Evolutionary conservation across 2,329 filamentous ascomycete genomes (phyloP), one percentile per base, ranked within the genome.

Genomic region (Diaporthe destruens): DNA sequence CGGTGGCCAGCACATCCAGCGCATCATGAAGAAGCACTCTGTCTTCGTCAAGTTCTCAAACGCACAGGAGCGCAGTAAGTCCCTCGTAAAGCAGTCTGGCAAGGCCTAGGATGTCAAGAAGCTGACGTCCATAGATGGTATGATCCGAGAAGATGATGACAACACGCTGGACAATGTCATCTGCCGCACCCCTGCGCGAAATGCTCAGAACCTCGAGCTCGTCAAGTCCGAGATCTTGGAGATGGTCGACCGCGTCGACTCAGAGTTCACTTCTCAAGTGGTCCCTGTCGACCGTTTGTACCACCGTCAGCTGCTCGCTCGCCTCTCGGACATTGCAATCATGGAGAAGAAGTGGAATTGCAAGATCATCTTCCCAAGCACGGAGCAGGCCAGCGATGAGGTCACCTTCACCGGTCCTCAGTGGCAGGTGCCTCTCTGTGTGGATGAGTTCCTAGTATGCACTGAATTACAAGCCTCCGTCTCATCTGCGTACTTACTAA

Each of bases 21-120:
- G 96, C 71, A 98, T 99, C 85, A 99, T 99, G 96, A 98, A 99
- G 87, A 98, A 98, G 84, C 97, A 99, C 84, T 98, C 96, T 0
- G 96, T 99, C 77, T 99, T 99, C 78, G 96, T 99, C 85, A 99
- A 99, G 81, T 99, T 99, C 80, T 98, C 95, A 76, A 99, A 99
- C 78, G 96, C 96, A 20, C 98, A 98, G 95, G 96, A 99, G 80
- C 92, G 96, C 80, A 96, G 94, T 85, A 78, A 47, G 76, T 71
- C 34, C 34, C 12, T 56, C 16, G 44, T 34, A 9, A 29, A 39
- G 14, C 29, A 53, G 20, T 39, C 14, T 61, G 20, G 25, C n/a
- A 61, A 9, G 3, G 18, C 14, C 18, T 39, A 23, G 18, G 23
- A 11, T 14, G 25, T 49, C 20, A 18, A 34, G 16, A 18, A 57